Base-by-base conservation (phyloP, 257 asterid genomes). In the Lithospermum erythrorhizon region DNA sequence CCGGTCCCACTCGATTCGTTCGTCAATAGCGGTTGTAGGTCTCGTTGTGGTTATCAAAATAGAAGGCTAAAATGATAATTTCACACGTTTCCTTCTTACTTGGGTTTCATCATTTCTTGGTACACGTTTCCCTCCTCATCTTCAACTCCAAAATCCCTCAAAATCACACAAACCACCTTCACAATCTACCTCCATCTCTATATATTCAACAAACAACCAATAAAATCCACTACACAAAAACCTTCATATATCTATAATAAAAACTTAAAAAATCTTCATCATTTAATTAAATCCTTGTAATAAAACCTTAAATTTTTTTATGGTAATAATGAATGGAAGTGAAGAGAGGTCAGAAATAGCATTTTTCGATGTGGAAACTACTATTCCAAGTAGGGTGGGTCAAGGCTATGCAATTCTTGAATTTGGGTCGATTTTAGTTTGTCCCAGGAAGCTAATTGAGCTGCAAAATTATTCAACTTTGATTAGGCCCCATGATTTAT, bases 321-420 rank as follows among this genome's bases (percentile, higher is more conserved):
- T 59, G 67, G 70, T 68, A 72, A 67, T 66, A 61, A 64, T 65
- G 62, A 73, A 24, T 17, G 75, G 53, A 14, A 14, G 17, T 41
- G 16, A 11, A 6, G 94, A 86, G 37, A 75, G 80, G 68, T 75
- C 90, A 15, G 97, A 89, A 72, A 90, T 89, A 13, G 97, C 84
- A 3, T 93, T 93, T 82, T 89, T 89, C 78, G 99, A 93, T 55
- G 69, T 93, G 70, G 99, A 93, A 73, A 93, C 99, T 53, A 93
- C 87, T 21, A 81, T 86, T 13, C 99, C 97, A 21, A 75, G 80
- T 47, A 85, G 95, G 21, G 47, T 73, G 6, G 95, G 99, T 0
- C 94, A 78, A 63, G 86, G 96, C 1, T 77, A 60, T 47, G 85
- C 87, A 6, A 76, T 93, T 22, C 21, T 93, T 64, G 99, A 93